Conservation (phyloP, 2,329 filamentous ascomycete genomes). For the Fusarium tricinctum region DNA sequence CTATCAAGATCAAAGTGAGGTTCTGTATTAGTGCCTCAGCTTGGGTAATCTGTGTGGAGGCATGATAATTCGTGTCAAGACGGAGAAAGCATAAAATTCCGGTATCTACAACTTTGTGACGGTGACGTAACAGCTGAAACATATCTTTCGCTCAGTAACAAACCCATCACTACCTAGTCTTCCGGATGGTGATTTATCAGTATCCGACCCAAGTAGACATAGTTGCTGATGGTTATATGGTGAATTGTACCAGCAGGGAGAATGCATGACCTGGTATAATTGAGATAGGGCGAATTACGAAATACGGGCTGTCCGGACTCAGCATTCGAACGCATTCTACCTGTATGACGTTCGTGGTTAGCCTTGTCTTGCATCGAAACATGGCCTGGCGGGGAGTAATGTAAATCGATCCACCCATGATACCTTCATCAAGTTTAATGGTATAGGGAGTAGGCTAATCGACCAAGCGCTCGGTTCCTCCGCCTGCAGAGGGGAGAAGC, state of each 20-base stretch:
- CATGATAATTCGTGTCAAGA: neutral
- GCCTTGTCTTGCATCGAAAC: slow-evolving; percentile 40
- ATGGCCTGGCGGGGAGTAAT: slow-evolving; percentile 11
- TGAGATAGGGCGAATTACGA: neutral
- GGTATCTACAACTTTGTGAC: neutral
- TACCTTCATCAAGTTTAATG: neutral
- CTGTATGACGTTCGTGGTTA: slow-evolving; percentile 26
- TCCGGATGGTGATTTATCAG: neutral
- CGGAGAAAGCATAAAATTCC: neutral
- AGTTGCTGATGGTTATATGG: slow-evolving; percentile 12
- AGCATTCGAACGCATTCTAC: slow-evolving; percentile 4
- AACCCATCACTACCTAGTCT: neutral
- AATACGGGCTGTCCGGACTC: slow-evolving; percentile 14
- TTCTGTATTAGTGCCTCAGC: neutral
- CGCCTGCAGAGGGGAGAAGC: neutral
- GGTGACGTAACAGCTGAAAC: slow-evolving; percentile 15
- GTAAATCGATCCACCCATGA: slow-evolving; percentile 6
- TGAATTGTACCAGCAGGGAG: neutral
- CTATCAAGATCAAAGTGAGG: neutral
- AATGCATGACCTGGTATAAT: neutral
- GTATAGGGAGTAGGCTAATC: neutral
- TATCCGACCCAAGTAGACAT: neutral
- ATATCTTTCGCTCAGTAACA: neutral
- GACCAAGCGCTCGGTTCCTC: neutral
- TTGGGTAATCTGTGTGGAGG: neutral